Conservation (phyloP, 495 filamentous ascomycete genomes). For the Copromyces sp. region DNA sequence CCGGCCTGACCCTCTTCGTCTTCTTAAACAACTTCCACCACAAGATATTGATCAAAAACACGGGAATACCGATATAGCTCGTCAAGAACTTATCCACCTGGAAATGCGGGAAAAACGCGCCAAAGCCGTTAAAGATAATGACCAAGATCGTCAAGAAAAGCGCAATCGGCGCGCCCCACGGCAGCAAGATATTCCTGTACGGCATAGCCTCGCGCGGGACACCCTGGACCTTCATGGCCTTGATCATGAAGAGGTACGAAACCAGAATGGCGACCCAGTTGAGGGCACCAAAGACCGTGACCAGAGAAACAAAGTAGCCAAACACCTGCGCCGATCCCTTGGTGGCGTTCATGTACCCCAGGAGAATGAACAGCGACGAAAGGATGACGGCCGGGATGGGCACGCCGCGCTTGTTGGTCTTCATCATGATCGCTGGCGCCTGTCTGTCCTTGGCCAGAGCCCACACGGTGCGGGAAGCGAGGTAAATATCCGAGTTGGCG, state of each 20-base stretch:
- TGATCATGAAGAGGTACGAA: constrained; percentile 71
- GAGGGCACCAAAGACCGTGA: constrained; percentile 68
- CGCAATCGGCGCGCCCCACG: constrained; percentile 55
- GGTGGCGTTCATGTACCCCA: constrained; percentile 72
- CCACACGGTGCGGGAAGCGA: constrained; percentile 72
- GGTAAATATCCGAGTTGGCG: constrained; percentile 72
- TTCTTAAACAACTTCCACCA: constrained; percentile 26
- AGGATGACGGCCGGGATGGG: constrained; percentile 58
- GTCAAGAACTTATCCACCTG: constrained; percentile 71
- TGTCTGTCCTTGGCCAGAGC: constrained; percentile 68
- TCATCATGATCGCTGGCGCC: constrained; percentile 60
- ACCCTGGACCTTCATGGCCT: constrained; percentile 61
- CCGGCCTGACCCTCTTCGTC: constrained; percentile 22
- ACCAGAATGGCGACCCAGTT: constrained; percentile 81
- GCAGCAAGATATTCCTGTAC: constrained; percentile 63
- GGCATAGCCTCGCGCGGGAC: constrained; percentile 55
- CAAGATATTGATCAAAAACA: constrained; percentile 49
- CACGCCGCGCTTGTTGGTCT: constrained; percentile 65
- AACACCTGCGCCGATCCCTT: constrained; percentile 61
- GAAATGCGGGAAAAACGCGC: constrained; percentile 44
- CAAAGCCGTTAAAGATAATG: constrained; percentile 69
- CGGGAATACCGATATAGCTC: constrained; percentile 69
- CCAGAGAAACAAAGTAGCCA: constrained; percentile 76
- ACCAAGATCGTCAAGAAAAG: constrained; percentile 61
- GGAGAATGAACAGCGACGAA: constrained; percentile 50